Conservation (phyloP, 495 filamentous ascomycete genomes). For the Penicilliopsis zonata region DNA sequence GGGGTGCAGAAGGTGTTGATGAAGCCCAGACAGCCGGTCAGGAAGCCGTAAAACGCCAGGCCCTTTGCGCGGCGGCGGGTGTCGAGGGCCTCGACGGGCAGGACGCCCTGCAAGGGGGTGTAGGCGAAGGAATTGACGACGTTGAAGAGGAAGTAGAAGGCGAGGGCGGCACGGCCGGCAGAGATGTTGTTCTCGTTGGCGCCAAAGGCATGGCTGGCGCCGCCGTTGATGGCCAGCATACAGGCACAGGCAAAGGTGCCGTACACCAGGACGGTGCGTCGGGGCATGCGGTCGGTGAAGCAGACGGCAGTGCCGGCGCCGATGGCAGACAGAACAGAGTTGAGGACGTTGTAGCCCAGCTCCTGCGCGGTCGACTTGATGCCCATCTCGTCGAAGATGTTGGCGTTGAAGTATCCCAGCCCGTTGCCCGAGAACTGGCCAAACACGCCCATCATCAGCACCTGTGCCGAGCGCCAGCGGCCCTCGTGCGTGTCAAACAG, state of each 20-base stretch:
- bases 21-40: background rate
- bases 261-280: constrained; percentile 32
- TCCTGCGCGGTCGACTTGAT: constrained; percentile 28
- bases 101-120: constrained; percentile 49
- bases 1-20: background rate
- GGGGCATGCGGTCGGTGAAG: constrained; percentile 45
- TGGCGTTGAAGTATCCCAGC: background rate
- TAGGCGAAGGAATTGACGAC: constrained; percentile 22
- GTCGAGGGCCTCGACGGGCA: constrained; percentile 45
- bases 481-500: background rate
- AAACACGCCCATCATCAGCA: background rate
- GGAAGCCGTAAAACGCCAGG: constrained; percentile 24
- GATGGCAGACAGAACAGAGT: constrained; percentile 48
- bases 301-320: constrained; percentile 49
- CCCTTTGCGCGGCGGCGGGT: constrained; percentile 46
- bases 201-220: constrained; percentile 20
- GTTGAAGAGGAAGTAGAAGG: constrained; percentile 8
- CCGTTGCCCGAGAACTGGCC: background rate
- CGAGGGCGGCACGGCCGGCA: constrained; percentile 48
- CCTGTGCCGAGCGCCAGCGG: background rate
- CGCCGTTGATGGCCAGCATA: constrained; percentile 38
- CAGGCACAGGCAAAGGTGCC: constrained; percentile 40
- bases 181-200: constrained; percentile 36
- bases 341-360: constrained; percentile 44
- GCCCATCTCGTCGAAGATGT: constrained; percentile 9